phyloP scores from a whole-genome alignment of 2,329 filamentous ascomycete species.

The Myriosclerotinia curreyana region DNA sequence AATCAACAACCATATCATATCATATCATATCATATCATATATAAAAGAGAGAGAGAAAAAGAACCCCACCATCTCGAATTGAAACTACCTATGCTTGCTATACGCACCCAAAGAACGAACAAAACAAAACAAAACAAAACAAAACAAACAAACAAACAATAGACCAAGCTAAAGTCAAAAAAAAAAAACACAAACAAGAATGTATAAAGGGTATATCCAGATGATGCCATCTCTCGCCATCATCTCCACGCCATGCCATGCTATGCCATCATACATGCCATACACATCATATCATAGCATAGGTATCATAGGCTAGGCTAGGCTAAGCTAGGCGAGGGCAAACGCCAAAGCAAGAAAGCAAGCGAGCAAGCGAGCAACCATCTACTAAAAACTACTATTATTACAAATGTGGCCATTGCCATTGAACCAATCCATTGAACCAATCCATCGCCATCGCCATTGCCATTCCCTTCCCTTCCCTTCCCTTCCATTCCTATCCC shows the following conservation, averaged over 20 bases:
- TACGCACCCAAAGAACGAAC: too few relatives aligned
- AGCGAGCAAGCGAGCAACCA: not conserved
- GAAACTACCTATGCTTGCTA: too few relatives aligned
- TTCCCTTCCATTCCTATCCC: conserved; percentile 8
- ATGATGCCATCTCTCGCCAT: conserved; percentile 15
- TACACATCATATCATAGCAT: too few relatives aligned
- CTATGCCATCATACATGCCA: too few relatives aligned
- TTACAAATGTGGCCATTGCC: too few relatives aligned
- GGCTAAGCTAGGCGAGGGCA: conserved; percentile 1
- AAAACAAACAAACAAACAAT: not conserved
- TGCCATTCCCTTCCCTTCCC: conserved; percentile 1
- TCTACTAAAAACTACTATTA: conserved; percentile 25
- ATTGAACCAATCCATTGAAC: too few relatives aligned
- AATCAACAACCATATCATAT: too few relatives aligned
- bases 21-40: too few relatives aligned
- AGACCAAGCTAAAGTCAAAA: too few relatives aligned
- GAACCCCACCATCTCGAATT: too few relatives aligned
- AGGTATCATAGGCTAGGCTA: too few relatives aligned
- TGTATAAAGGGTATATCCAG: conserved; percentile 23
- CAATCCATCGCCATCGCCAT: conserved; percentile 5
- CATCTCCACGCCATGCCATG: conserved; percentile 9
- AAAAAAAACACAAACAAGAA: conserved; percentile 7
- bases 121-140: not conserved
- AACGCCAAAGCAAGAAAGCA: conserved; percentile 15
- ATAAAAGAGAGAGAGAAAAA: too few relatives aligned